A percentile compares a stretch with the other conserved stretches of the same genome.
Conservation (phyloP, 441 rosid genomes). For the Euphorbia celastroides region DNA sequence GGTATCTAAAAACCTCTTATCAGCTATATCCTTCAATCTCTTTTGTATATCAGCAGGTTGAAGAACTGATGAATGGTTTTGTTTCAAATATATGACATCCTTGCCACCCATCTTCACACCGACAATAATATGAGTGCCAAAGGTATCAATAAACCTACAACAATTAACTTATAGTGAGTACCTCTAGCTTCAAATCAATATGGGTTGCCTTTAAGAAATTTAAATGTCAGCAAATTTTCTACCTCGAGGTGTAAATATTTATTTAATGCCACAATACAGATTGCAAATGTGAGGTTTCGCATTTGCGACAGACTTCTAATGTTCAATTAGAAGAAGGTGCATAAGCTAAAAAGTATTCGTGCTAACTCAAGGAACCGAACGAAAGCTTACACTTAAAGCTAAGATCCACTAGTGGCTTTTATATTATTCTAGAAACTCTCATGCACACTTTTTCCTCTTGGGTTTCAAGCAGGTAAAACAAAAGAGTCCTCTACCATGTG, state of each 20-base stretch:
- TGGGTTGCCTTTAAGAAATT: neutral
- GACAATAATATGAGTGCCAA: conserved; percentile 88
- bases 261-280: neutral
- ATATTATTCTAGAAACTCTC: too few relatives aligned
- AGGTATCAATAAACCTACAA: conserved; percentile 76
- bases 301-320: neutral
- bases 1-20: conserved; percentile 71
- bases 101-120: conserved; percentile 97
- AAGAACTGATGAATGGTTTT: conserved; percentile 72
- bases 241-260: conserved; percentile 3
- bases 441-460: too few relatives aligned
- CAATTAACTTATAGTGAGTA: conserved; percentile 8
- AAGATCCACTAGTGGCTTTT: too few relatives aligned
- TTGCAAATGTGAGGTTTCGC: neutral
- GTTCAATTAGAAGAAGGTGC: neutral
- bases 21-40: conserved; percentile 81
- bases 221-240: neutral
- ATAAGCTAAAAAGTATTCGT: neutral
- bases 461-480: too few relatives aligned
- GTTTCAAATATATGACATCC: conserved; percentile 87
- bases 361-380: too few relatives aligned
- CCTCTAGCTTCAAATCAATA: conserved; percentile 4
- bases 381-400: too few relatives aligned
- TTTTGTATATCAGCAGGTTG: conserved; percentile 75
- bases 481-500: too few relatives aligned